Percentiles rank a stretch among this genome's conserved stretches.
Conservation (phyloP, 129 eudicot genomes). For the Pulicaria dysenterica region DNA sequence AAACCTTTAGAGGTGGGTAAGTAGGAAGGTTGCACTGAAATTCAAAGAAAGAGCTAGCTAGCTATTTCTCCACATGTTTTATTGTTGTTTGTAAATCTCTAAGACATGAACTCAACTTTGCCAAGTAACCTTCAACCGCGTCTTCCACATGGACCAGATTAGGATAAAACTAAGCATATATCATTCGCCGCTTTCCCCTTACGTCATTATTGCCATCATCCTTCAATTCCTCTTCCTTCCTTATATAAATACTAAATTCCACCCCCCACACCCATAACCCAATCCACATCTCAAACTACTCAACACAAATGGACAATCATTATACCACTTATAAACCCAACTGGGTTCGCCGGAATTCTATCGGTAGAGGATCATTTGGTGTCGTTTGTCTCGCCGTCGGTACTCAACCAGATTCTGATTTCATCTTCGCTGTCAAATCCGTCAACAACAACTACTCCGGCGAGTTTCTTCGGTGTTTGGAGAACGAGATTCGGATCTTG, state of each 20-base stretch:
- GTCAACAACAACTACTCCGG: constrained; percentile 13
- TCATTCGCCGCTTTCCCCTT: constrained; percentile 36
- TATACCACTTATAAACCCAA: not conserved
- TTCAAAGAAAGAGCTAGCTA: no score
- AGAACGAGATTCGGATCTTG: constrained; percentile 62
- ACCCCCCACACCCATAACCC: not conserved
- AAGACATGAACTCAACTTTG: constrained; percentile 39
- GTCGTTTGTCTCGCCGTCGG: constrained; percentile 50
- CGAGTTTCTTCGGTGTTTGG: constrained; percentile 38
- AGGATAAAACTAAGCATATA: constrained; percentile 36
- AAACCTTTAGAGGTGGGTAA: no score
- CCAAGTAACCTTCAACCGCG: constrained; percentile 38
- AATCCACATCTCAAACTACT: constrained; percentile 4
- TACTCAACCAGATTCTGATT: constrained; percentile 28
- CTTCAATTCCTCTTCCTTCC: constrained; percentile 25
- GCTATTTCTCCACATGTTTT: no score
- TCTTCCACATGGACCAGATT: constrained; percentile 32
- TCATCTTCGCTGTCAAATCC: constrained; percentile 67
- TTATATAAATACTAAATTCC: not conserved
- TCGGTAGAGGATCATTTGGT: constrained; percentile 73
- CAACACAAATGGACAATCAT: constrained; percentile 21
- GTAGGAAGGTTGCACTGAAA: no score
- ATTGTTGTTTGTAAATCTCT: constrained; percentile 19
- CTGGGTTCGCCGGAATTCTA: constrained; percentile 52
- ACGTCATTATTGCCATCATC: constrained; percentile 32